Conservation (phyloP, 768 basidiomycete genomes). For the Lactifluus echinatus region DNA sequence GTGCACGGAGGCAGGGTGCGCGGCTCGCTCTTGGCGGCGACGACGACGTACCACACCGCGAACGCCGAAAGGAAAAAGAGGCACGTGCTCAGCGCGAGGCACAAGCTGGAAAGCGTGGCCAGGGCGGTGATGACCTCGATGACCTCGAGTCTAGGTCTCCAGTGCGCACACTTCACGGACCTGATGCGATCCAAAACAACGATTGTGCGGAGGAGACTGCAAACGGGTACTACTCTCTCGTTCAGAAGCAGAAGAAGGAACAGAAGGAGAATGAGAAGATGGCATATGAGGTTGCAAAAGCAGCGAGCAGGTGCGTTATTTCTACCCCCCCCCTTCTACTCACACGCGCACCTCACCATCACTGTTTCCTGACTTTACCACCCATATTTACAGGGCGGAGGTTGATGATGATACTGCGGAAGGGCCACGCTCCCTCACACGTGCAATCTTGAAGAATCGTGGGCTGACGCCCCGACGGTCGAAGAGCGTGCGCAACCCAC, state of each 20-base stretch:
- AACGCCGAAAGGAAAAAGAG: conserved; percentile 58
- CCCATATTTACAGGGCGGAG: conserved; percentile 24
- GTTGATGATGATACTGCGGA: conserved; percentile 33
- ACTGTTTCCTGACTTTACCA: background rate
- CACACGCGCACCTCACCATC: too few relatives aligned
- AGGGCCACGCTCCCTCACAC: conserved; percentile 84
- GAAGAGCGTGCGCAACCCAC: conserved; percentile 89
- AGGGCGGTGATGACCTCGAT: conserved; percentile 62
- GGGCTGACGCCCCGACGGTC: conserved; percentile 87
- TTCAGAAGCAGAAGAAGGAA: conserved; percentile 62
- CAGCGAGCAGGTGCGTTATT: conserved; percentile 45
- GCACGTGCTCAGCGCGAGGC: conserved; percentile 46
- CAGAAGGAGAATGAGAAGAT: conserved; percentile 74
- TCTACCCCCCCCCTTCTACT: background rate
- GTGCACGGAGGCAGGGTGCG: conserved; percentile 66
- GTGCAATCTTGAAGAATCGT: conserved; percentile 88
- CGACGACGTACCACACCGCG: conserved; percentile 88
- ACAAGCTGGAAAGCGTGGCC: conserved; percentile 35
- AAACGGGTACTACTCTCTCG: conserved; percentile 86
- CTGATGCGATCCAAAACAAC: conserved; percentile 33
- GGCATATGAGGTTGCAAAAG: conserved; percentile 62
- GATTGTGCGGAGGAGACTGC: conserved; percentile 34
- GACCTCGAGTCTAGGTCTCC: conserved; percentile 40
- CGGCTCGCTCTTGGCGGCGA: conserved; percentile 77
- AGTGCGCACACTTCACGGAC: conserved; percentile 24